phyloP scores from a whole-genome alignment of 257 asterid species.

The Orobanche coerulescens region DNA sequence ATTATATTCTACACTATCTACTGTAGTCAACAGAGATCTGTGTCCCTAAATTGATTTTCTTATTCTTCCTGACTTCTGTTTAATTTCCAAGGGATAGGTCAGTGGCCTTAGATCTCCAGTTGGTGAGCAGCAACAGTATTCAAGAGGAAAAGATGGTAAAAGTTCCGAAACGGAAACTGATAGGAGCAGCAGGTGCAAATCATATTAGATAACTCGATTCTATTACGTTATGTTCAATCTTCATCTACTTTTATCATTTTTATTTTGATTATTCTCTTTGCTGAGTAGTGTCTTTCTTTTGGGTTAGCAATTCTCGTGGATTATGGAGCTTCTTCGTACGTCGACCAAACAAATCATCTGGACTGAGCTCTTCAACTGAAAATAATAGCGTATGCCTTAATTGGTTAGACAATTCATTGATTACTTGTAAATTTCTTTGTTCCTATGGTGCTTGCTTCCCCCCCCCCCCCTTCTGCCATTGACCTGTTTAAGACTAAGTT shows the following conservation, averaged over 20 bases:
- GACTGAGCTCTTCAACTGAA: slow-evolving; percentile 35
- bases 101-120: slow-evolving; percentile 35
- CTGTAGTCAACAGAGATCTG: slow-evolving; percentile 6
- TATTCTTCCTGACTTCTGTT: slow-evolving; percentile 4
- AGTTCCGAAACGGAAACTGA: slow-evolving; percentile 34
- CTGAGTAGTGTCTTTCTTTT: slow-evolving; percentile 23
- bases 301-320: slow-evolving; percentile 48
- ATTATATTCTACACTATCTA: slow-evolving; percentile 9
- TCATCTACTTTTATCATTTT: neutral
- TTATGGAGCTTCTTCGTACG: slow-evolving; percentile 59
- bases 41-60: slow-evolving; percentile 1
- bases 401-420: slow-evolving; percentile 10
- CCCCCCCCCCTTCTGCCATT: neutral
- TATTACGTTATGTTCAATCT: neutral
- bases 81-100: slow-evolving; percentile 48
- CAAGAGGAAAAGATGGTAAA: slow-evolving; percentile 30
- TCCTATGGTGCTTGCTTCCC: slow-evolving; percentile 15
- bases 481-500: slow-evolving; percentile 12
- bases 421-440: slow-evolving; percentile 15
- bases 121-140: slow-evolving; percentile 32
- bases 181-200: slow-evolving; percentile 43
- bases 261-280: slow-evolving; percentile 4
- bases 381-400: slow-evolving; percentile 40
- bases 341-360: slow-evolving; percentile 43
- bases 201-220: slow-evolving; percentile 9